Evolutionary conservation across 1,284 basidiomycete genomes (phyloP).

Genomic region (Leucocoprinus gongylophorus): DNA sequence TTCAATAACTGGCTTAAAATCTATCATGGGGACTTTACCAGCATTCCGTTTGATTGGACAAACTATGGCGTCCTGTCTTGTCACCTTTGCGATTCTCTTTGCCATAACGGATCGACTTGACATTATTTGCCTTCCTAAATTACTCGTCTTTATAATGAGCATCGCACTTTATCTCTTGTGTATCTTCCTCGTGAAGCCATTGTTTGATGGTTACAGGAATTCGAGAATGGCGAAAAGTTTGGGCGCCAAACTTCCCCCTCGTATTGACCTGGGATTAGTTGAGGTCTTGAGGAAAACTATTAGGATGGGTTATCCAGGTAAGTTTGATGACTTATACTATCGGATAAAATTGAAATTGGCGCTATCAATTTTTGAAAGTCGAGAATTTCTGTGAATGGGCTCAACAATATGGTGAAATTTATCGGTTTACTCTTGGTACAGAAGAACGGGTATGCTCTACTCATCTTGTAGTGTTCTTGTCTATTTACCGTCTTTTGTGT

Average conservation of each 20-base stretch:
- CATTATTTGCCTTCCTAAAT: background rate
- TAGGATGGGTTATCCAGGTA: conserved; percentile 28
- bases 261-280: conserved; percentile 20
- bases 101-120: background rate
- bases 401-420: conserved; percentile 20
- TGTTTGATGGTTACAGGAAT: conserved; percentile 16
- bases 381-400: conserved; percentile 24
- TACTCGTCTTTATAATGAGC: background rate
- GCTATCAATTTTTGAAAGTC: conserved; percentile 14
- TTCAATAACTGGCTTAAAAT: too few relatives aligned
- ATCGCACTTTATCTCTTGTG: background rate
- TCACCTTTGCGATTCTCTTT: conserved; percentile 1
- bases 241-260: conserved; percentile 28
- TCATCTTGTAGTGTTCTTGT: background rate
- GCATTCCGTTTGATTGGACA: background rate
- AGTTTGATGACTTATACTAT: background rate
- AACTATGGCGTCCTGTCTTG: background rate
- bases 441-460: conserved; percentile 5
- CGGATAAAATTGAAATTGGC: background rate
- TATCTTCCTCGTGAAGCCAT: background rate
- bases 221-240: conserved; percentile 20
- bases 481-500: background rate
- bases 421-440: conserved; percentile 6
- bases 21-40: conserved; percentile 21
- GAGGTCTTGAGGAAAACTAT: conserved; percentile 19